A percentile compares a stretch with the other conserved stretches of the same genome.
These are phyloP conservation scores for Bruguiera hainesii DNA, from an alignment of 441 rosid genomes.

Conservation along the genomic window DNA sequence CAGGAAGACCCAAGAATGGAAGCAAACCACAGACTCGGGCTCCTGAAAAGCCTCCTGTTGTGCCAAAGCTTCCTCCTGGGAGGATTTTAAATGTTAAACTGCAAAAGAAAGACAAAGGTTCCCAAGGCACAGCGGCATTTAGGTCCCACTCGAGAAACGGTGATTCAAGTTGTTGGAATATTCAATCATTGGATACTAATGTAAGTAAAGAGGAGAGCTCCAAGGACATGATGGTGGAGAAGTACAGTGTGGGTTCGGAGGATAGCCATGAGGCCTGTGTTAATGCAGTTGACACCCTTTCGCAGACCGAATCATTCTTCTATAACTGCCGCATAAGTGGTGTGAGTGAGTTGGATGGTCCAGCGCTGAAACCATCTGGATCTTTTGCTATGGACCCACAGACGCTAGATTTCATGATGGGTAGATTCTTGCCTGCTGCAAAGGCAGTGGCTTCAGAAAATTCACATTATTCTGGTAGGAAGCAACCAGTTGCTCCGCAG, in stretches of 20 bases:
- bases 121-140: constrained; percentile 6
- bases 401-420: constrained; percentile 83
- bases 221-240: constrained; percentile 29
- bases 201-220: constrained; percentile 23
- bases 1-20: constrained; percentile 77
- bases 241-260: constrained; percentile 30
- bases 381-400: constrained; percentile 43
- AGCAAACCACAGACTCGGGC: constrained; percentile 24
- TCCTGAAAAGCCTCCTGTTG: constrained; percentile 29
- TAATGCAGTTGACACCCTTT: constrained; percentile 66
- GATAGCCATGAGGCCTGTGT: constrained; percentile 41
- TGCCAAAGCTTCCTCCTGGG: constrained; percentile 94
- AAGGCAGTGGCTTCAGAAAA: constrained; percentile 80
- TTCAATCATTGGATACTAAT: constrained; percentile 15
- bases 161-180: constrained; percentile 21
- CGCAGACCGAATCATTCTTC: constrained; percentile 65
- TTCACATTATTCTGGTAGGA: constrained; percentile 42
- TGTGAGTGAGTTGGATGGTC: constrained; percentile 53
- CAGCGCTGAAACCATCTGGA: constrained; percentile 42
- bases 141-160: constrained; percentile 13
- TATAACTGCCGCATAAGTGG: constrained; percentile 72
- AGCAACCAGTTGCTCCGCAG: constrained; percentile 40
- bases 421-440: constrained; percentile 90
- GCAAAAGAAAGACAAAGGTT: constrained; percentile 17
- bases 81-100: constrained; percentile 36